A percentile compares a stretch with the other conserved stretches of the same genome.
phyloP scores from a whole-genome alignment of 2,329 filamentous ascomycete species.

The Stenocarpella maydis region DNA sequence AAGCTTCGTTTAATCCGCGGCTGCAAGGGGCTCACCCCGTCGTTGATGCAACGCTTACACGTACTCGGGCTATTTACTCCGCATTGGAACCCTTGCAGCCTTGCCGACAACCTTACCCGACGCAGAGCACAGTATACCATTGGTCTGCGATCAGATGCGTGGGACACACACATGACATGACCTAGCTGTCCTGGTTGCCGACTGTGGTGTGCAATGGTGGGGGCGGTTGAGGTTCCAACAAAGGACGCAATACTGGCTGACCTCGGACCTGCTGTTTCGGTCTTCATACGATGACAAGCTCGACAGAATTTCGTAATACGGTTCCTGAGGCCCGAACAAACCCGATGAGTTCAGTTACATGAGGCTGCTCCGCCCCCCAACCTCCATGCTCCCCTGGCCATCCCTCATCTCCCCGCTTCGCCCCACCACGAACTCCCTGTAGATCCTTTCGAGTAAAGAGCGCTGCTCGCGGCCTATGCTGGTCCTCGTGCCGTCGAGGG shows the following conservation, averaged over 20 bases:
- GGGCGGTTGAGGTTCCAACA: too few species aligned
- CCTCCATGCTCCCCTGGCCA: slow-evolving; percentile 89
- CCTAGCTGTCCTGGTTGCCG: not conserved
- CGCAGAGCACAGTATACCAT: not conserved
- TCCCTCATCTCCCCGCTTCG: slow-evolving; percentile 95
- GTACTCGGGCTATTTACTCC: not conserved
- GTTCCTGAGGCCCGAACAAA: not conserved
- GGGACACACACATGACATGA: not conserved
- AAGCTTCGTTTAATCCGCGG: slow-evolving; percentile 4
- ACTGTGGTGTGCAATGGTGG: not conserved
- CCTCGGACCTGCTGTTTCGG: not conserved
- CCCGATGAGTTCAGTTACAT: slow-evolving; percentile 66
- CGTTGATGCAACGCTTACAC: not conserved
- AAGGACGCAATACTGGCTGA: not conserved
- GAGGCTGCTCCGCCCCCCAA: slow-evolving; percentile 90
- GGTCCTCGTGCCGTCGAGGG: slow-evolving; percentile 77
- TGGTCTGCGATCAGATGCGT: not conserved
- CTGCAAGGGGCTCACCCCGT: slow-evolving; percentile 1
- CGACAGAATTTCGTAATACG: not conserved
- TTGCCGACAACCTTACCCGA: not conserved
- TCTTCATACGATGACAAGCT: not conserved
- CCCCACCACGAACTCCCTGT: slow-evolving; percentile 90
- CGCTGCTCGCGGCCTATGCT: slow-evolving; percentile 85
- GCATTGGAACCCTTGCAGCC: not conserved
- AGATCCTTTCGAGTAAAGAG: slow-evolving; percentile 78